phyloP scores from a whole-genome alignment of 805 yeast species.

The Candida mattraensis region DNA sequence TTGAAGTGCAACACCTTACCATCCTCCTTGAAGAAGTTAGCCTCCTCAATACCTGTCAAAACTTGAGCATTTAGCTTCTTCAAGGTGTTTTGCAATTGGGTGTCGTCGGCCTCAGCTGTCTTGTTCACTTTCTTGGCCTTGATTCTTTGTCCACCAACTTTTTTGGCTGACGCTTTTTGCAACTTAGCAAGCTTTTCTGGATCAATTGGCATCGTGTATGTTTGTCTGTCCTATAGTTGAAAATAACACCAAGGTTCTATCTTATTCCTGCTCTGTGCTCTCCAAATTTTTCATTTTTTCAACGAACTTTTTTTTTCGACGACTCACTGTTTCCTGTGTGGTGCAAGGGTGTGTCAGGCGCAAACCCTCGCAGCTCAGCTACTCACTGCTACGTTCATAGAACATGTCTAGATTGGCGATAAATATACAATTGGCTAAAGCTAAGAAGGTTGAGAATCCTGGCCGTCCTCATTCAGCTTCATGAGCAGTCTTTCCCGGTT shows the following conservation, averaged over 20 bases:
- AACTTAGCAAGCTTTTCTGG: constrained; percentile 93
- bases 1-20: constrained; percentile 95
- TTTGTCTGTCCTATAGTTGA: no score
- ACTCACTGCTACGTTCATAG: background rate
- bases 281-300: constrained; percentile 17
- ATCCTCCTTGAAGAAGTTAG: constrained; percentile 95
- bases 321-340: no score
- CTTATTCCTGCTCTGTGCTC: constrained; percentile 1
- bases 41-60: constrained; percentile 90
- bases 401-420: no score
- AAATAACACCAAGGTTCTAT: background rate
- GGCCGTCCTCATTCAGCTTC: constrained; percentile 13
- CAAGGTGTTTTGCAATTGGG: constrained; percentile 85
- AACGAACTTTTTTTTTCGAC: constrained; percentile 15
- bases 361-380: constrained; percentile 1
- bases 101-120: constrained; percentile 78
- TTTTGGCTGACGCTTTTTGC: constrained; percentile 81
- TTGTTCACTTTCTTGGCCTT: constrained; percentile 77
- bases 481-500: constrained; percentile 55
- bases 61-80: constrained; percentile 88
- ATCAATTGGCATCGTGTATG: constrained; percentile 80
- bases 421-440: constrained; percentile 1
- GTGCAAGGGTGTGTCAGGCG: background rate
- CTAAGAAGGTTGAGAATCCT: constrained; percentile 1
- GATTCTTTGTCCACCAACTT: constrained; percentile 86